A percentile compares a stretch with the other conserved stretches of the same genome.
Evolutionary conservation across 306 rosid genomes (phyloP).

Genomic region (Rubus parviflorus): DNA sequence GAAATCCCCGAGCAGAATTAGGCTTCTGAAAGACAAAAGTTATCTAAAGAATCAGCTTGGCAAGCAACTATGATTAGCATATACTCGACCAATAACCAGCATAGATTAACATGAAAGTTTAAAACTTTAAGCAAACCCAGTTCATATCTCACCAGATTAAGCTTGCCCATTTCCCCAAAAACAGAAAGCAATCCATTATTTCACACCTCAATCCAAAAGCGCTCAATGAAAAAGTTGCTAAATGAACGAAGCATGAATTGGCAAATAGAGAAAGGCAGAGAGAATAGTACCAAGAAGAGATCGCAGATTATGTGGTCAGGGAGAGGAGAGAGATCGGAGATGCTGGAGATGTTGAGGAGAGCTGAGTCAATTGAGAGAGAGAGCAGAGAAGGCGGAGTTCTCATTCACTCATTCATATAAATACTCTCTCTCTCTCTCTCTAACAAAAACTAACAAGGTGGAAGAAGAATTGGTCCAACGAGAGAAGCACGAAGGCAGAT

Average conservation of each 20-base stretch:
- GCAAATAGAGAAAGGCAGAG: neutral
- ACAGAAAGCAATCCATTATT: neutral
- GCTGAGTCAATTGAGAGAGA: constrained; percentile 87
- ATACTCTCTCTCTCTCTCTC: constrained; percentile 2
- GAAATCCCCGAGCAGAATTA: neutral
- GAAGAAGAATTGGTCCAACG: constrained; percentile 38
- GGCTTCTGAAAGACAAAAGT: neutral
- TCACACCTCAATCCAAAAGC: neutral
- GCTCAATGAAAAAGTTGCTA: neutral
- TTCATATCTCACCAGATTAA: neutral
- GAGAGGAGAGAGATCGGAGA: constrained; percentile 86
- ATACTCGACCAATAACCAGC: neutral
- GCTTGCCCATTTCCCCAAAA: neutral
- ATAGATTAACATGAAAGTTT: neutral
- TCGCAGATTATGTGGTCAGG: constrained; percentile 93
- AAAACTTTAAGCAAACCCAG: neutral
- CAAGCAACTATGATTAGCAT: neutral
- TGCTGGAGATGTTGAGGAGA: constrained; percentile 64
- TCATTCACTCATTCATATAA: constrained; percentile 59
- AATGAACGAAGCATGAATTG: neutral
- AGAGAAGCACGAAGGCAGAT: neutral
- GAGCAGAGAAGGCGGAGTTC: constrained; percentile 83
- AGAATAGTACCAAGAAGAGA: constrained; percentile 56
- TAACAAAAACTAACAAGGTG: neutral
- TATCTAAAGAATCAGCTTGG: neutral